Evolutionary conservation across 1,284 basidiomycete species (phyloP).

Genomic region (Trametes pubescens): DNA sequence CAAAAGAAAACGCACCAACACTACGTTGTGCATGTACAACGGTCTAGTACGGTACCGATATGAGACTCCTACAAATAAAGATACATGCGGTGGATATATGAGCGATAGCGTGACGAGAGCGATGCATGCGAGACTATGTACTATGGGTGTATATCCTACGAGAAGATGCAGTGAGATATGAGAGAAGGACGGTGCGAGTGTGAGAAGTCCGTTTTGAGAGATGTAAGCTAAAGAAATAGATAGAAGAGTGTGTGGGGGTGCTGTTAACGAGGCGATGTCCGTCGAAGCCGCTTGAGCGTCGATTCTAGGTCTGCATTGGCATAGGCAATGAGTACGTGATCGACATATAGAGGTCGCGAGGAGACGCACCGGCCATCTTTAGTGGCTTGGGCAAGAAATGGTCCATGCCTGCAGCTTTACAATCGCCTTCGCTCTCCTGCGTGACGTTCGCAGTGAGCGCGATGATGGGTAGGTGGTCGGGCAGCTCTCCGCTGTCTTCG

Average conservation of each 20-base stretch:
- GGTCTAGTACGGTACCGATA: background rate
- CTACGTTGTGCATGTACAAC: background rate
- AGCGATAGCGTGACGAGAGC: conserved; percentile 2
- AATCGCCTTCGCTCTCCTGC: conserved; percentile 39
- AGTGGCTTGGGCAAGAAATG: conserved; percentile 44
- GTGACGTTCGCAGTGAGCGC: conserved; percentile 45
- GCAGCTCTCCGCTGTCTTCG: conserved; percentile 37
- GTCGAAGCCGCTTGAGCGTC: conserved; percentile 13
- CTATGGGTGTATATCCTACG: background rate
- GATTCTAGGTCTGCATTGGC: conserved; percentile 4
- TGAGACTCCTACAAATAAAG: conserved; percentile 5
- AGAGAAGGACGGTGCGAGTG: background rate
- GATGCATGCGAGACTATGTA: background rate
- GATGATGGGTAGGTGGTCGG: conserved; percentile 40
- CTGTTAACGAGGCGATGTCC: background rate
- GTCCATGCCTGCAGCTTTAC: conserved; percentile 43
- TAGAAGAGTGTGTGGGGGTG: background rate
- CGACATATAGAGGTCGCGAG: background rate
- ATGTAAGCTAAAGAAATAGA: background rate
- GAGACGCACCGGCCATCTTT: conserved; percentile 35
- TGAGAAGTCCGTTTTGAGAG: background rate
- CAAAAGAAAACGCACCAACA: too few relatives aligned
- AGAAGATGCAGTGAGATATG: background rate
- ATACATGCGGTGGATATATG: conserved; percentile 13
- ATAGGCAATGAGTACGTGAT: background rate